Base-by-base conservation (phyloP, 345 rosid species). In the Camelina neglecta region DNA sequence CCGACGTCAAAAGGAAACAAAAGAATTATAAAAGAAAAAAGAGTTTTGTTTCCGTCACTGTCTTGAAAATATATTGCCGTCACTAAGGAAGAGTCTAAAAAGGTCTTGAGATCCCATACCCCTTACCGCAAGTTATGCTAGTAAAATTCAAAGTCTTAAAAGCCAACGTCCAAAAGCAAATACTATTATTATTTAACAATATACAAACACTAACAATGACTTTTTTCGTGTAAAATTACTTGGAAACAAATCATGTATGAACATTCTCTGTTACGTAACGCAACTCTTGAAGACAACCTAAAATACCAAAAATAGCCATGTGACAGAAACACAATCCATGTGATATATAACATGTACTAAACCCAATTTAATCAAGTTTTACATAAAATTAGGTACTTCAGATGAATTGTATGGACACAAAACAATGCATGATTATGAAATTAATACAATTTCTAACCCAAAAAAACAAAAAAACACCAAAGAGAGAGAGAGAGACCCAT, bases 71-170 rank as follows among this genome's bases (percentile, higher is more conserved):
- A 1, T 21, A 6, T 63, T 65, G 80, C 71, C 72, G 76, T 77
- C 67, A 58, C 24, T 10, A 71, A 29, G 42, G 68, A 77, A 65
- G 72, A 77, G 81, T 58, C 73, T 71, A 65, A 65, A 77, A 77
- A 65, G 48, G 81, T 71, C 54, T 36, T 33, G 23, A 49, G 81
- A 72, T 77, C 35, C 69, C 77, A 65, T 77, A 23, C 35, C 77
- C 45, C 20, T 0, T 42, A 65, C 13, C 73, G 81, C 73, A 72
- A 72, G 81, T 78, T 31, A 78, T 72, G 73, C 49, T 35, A 35
- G 38, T 72, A 50, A 26, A 55, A 49, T 72, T 49, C 73, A 78
- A 72, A 78, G 81, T 72, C 76, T 1, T 71, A 69, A 76, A 29
- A 76, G 74, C 1, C 12, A 58, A 12, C 13, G n/a, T 49, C 31